These are phyloP conservation scores for Hygrophorus russula DNA, from an alignment of 768 basidiomycete genomes.

Conservation along the genomic window DNA sequence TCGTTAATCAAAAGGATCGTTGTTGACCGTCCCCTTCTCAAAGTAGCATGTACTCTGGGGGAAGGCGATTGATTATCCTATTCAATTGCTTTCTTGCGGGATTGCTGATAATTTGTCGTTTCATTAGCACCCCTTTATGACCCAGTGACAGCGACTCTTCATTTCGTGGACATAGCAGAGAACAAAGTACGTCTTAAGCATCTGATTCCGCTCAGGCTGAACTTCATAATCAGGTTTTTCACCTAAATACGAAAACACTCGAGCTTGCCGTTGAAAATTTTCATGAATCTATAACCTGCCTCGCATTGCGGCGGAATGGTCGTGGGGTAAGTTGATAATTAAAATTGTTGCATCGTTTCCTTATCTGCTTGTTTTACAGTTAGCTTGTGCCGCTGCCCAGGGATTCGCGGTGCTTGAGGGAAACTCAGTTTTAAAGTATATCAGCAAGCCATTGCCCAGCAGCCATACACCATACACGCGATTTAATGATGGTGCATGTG, in stretches of 20 bases:
- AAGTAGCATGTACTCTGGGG: constrained; percentile 44
- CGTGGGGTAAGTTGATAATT: constrained; percentile 27
- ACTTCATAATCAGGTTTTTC: constrained; percentile 31
- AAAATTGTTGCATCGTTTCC: background rate
- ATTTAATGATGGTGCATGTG: constrained; percentile 67
- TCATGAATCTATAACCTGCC: constrained; percentile 44
- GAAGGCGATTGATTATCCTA: constrained; percentile 35
- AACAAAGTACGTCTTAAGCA: constrained; percentile 28
- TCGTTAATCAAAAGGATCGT: constrained; percentile 20
- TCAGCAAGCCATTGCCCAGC: constrained; percentile 39
- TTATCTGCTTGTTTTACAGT: constrained; percentile 20
- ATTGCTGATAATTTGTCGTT: constrained; percentile 10
- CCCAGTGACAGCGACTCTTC: constrained; percentile 35
- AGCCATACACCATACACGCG: constrained; percentile 33
- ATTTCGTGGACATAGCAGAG: constrained; percentile 59
- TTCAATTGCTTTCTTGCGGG: constrained; percentile 3
- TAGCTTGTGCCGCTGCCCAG: constrained; percentile 47
- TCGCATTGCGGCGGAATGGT: constrained; percentile 38
- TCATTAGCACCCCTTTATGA: constrained; percentile 53
- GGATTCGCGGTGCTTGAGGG: constrained; percentile 44
- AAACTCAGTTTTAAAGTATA: constrained; percentile 31
- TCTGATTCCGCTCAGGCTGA: background rate
- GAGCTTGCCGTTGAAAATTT: constrained; percentile 36
- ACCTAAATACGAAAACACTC: constrained; percentile 31
- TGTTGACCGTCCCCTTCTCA: constrained; percentile 35